These are phyloP conservation scores for Candida loeiensis DNA, from an alignment of 805 yeast species.

Conservation along the genomic window DNA sequence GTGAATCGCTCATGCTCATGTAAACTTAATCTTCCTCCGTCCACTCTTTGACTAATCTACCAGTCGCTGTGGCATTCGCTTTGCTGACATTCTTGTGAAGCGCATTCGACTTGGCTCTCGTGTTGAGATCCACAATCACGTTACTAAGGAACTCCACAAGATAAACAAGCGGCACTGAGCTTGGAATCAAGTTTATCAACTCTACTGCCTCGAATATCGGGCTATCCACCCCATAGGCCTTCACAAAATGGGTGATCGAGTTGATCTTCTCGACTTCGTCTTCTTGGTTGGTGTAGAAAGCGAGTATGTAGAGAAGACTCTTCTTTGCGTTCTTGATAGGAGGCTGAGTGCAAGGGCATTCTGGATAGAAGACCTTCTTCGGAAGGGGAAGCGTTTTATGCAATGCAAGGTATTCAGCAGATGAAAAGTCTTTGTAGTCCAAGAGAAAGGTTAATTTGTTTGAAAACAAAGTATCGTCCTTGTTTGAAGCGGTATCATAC, in stretches of 20 bases:
- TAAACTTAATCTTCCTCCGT: slow-evolving; percentile 2
- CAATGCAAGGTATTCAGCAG: slow-evolving; percentile 32
- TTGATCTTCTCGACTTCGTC: slow-evolving; percentile 7
- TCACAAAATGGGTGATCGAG: slow-evolving; percentile 26
- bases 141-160: slow-evolving; percentile 24
- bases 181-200: slow-evolving; percentile 29
- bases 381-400: slow-evolving; percentile 18
- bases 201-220: slow-evolving; percentile 21
- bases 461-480: background rate
- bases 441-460: slow-evolving; percentile 11
- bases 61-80: slow-evolving; percentile 24
- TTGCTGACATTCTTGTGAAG: slow-evolving; percentile 28
- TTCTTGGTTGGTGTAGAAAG: background rate
- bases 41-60: slow-evolving; percentile 21
- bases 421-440: slow-evolving; percentile 26
- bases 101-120: slow-evolving; percentile 14
- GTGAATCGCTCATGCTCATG: background rate
- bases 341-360: background rate
- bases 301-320: slow-evolving; percentile 2
- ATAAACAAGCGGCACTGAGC: slow-evolving; percentile 26
- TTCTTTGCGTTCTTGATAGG: background rate
- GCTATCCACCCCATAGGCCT: slow-evolving; percentile 17
- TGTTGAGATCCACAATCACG: slow-evolving; percentile 19
- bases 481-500: too few species aligned
- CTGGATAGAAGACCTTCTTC: background rate